phyloP scores from a whole-genome alignment of 257 asterid genomes.

The Parsonsia alboflavescens region DNA sequence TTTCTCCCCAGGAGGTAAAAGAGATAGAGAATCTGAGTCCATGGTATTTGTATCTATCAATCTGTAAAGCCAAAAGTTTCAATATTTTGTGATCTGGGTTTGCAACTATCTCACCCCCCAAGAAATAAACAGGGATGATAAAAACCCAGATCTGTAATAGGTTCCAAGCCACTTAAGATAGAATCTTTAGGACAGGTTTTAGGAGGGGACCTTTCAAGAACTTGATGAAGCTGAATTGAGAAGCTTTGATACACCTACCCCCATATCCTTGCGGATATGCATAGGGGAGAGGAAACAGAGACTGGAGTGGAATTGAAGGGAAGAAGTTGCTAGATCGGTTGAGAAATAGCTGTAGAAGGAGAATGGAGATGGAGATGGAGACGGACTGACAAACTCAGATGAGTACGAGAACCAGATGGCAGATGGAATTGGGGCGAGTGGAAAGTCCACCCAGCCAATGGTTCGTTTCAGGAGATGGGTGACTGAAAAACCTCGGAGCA shows the following conservation, averaged over 20 bases:
- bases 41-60: conserved; percentile 6
- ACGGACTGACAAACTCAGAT: too few relatives aligned
- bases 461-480: too few relatives aligned
- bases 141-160: neutral
- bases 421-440: too few relatives aligned
- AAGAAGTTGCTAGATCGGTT: conserved; percentile 1
- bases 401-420: too few relatives aligned
- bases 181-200: neutral
- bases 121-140: neutral
- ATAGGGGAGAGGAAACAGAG: neutral
- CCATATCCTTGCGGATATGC: neutral
- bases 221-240: neutral
- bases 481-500: too few relatives aligned
- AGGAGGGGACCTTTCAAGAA: neutral
- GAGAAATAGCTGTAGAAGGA: conserved; percentile 7
- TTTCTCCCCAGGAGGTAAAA: conserved; percentile 23
- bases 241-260: neutral
- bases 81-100: conserved; percentile 8
- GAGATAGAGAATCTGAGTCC: conserved; percentile 40
- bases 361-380: neutral
- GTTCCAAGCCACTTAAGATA: neutral
- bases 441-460: too few relatives aligned
- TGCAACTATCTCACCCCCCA: neutral
- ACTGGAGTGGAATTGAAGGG: conserved; percentile 9
- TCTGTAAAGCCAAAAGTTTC: neutral